Base-by-base conservation (phyloP, 495 filamentous ascomycete genomes). In the Talaromyces borbonicus region DNA sequence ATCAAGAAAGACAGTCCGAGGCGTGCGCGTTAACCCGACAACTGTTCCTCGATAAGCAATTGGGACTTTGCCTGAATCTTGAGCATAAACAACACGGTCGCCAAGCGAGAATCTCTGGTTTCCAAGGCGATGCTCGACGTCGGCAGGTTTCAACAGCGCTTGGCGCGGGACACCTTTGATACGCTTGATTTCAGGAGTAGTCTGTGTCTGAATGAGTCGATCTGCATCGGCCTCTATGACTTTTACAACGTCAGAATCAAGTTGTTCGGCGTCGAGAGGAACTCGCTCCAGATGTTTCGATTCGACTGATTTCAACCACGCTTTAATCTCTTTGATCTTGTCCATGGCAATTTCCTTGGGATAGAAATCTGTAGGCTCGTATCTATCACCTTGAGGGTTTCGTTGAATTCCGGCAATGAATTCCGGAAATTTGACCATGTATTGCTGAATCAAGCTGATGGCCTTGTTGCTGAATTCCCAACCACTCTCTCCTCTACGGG, bases 381-480 rank as follows among this genome's bases (percentile, higher is more conserved):
- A 87, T 23, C 74, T 72, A 52, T 87, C 81, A 4, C 76, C 76
- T 48, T 83, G 77, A 31, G 85, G 82, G 39, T 87, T 85, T 39
- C 73, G 71, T 56, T 86, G 80, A 48, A 99, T 84, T 1, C 79
- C 84, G 8, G 84, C 84, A 56, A 97, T 87, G 63, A 99, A 96
- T 30, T 95, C 86, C 0, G 93, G 93, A 63, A 99, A 99, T 23
- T 74, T 83, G 42, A 79, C 79, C 84, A 96, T 96, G 63, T 97
- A 99, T 43, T 90, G 75, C 37, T 73, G 69, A 5, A 99, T 72
- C 47, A 99, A 65, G 4, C 78, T 71, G 36, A 95, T 70, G 7
- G 93, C 87, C 54, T 90, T 87, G 44, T 77, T 72, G 55, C 87
- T 94, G 57, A 92, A 97, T 62, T 97, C 93, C 93, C 93, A 99